Conservation (phyloP, 768 basidiomycete genomes). For the Mycena epipterygia region DNA sequence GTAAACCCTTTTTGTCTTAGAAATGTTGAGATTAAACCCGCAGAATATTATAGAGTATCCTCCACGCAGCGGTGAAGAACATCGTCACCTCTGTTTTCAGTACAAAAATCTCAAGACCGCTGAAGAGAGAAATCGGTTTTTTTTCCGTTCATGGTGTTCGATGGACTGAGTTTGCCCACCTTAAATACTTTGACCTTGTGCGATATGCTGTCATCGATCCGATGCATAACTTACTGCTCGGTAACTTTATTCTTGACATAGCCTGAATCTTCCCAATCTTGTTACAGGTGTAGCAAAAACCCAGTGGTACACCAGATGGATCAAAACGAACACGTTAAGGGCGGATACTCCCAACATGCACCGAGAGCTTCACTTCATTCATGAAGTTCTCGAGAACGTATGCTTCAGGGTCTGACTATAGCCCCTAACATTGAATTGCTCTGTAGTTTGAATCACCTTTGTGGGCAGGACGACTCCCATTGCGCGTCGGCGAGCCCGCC, state of each 20-base stretch:
- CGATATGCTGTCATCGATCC: neutral
- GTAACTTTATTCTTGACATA: neutral
- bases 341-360: conserved; percentile 18
- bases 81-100: neutral
- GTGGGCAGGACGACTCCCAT: conserved; percentile 40
- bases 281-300: conserved; percentile 41
- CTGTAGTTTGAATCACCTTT: conserved; percentile 38
- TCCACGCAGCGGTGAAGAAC: conserved; percentile 3
- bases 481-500: conserved; percentile 40
- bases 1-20: neutral
- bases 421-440: neutral
- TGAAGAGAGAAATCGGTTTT: neutral
- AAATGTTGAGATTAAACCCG: neutral
- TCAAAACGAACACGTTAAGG: conserved; percentile 28
- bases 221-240: conserved; percentile 10
- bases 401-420: neutral
- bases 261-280: too few relatives aligned
- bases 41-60: neutral
- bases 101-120: neutral
- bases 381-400: conserved; percentile 32
- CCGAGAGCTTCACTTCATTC: conserved; percentile 36
- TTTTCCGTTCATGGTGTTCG: neutral
- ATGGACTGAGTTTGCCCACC: conserved; percentile 14
- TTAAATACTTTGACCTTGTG: conserved; percentile 3
- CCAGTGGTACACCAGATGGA: conserved; percentile 43